phyloP scores from a whole-genome alignment of 1,284 basidiomycete genomes.

The Ustilago sp. region DNA sequence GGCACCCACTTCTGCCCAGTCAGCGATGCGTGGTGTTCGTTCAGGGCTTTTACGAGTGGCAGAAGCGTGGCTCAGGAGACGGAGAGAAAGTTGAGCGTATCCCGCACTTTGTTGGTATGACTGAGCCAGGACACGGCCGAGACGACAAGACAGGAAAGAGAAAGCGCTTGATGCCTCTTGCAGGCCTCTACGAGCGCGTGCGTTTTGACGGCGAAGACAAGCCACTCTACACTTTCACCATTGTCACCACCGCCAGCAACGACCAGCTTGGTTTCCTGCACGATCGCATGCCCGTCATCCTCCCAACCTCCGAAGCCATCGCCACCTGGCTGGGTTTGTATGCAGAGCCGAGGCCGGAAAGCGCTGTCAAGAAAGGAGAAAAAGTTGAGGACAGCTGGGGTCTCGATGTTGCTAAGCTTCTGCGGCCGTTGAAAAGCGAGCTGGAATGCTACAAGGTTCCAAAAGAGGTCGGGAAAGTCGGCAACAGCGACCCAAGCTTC shows the following conservation, averaged over 20 bases:
- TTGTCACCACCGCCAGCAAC: conserved; percentile 79
- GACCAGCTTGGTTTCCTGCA: conserved; percentile 73
- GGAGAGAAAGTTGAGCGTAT: conserved; percentile 45
- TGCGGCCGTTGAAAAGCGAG: conserved; percentile 75
- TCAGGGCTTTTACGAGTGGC: conserved; percentile 68
- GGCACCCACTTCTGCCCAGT: conserved; percentile 40
- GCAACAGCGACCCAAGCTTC: conserved; percentile 82
- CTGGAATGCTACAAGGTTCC: conserved; percentile 90
- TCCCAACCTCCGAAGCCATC: conserved; percentile 77
- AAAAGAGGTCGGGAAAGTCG: conserved; percentile 89
- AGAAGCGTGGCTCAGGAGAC: conserved; percentile 31
- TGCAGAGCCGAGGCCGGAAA: conserved; percentile 14
- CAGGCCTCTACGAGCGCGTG: conserved; percentile 85
- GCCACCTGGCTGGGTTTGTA: conserved; percentile 81
- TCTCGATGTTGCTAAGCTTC: conserved; percentile 75
- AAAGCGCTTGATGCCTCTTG: conserved; percentile 82
- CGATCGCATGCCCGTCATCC: conserved; percentile 90
- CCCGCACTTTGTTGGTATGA: conserved; percentile 88
- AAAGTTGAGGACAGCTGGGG: conserved; percentile 66
- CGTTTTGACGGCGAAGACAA: conserved; percentile 73
- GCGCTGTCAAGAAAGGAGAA: conserved; percentile 23
- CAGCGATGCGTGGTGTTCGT: conserved; percentile 65
- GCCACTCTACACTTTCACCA: conserved; percentile 84
- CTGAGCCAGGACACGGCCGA: conserved; percentile 69
- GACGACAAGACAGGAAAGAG: conserved; percentile 77